phyloP scores from a whole-genome alignment of 2,329 filamentous ascomycete species.

The Fusarium euwallaceae region DNA sequence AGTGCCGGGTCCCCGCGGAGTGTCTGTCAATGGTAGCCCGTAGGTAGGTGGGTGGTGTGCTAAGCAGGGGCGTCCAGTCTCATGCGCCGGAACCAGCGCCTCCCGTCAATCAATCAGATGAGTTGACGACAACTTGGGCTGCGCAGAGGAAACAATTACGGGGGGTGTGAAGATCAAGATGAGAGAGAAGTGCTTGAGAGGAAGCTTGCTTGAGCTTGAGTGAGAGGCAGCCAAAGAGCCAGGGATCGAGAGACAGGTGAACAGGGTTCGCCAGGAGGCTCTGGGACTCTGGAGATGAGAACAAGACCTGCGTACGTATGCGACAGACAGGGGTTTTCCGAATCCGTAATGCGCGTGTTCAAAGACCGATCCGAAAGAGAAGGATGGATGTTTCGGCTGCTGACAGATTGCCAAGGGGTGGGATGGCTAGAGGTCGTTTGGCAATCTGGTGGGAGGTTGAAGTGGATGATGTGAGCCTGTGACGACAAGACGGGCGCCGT shows the following conservation, averaged over 20 bases:
- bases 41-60: constrained; percentile 8
- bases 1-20: constrained; percentile 1
- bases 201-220: not conserved
- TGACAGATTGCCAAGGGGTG: constrained; percentile 1
- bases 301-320: constrained; percentile 9
- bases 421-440: not conserved
- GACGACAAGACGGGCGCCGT: constrained; percentile 9
- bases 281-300: constrained; percentile 14
- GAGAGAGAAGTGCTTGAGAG: not conserved
- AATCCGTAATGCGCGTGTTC: constrained; percentile 10
- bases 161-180: not conserved
- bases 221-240: constrained; percentile 12
- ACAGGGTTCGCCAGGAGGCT: constrained; percentile 1
- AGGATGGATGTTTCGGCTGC: not conserved
- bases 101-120: constrained; percentile 9
- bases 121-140: constrained; percentile 5
- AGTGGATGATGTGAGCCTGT: constrained; percentile 8
- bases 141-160: constrained; percentile 4
- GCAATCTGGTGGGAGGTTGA: not conserved
- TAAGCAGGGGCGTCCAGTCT: constrained; percentile 10
- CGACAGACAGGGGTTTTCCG: constrained; percentile 11
- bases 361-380: constrained; percentile 2
- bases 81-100: constrained; percentile 6
- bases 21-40: not conserved
- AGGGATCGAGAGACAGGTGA: not conserved